Evolutionary conservation across 2,329 filamentous ascomycete species (phyloP), one percentile per base, ranked within the genome.

Genomic region (Colletotrichum aenigma): DNA sequence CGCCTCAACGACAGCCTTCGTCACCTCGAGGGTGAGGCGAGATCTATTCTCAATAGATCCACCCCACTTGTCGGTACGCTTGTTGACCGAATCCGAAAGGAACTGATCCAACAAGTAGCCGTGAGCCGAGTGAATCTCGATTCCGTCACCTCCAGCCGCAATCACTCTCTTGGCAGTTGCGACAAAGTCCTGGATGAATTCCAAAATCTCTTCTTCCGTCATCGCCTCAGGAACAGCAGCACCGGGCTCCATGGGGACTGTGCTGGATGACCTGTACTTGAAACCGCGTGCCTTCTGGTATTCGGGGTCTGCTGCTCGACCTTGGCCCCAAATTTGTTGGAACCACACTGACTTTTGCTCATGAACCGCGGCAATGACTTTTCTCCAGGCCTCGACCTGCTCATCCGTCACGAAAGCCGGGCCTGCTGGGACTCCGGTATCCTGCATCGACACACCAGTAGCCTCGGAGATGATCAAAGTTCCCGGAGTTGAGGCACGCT

Each of bases 51-150:
- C 85, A 69, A 89, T 84, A 15, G 82, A 84, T 4, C 89, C 89
- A 21, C 89, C 89, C 76, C 89, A 90, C 66, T 84, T 78, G 79
- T 91, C 89, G 2, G 87, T 90, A 28, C 89, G 84, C 66, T 84
- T 81, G 55, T 83, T 83, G 8, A 81, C 71, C 0, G 76, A 76
- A 60, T 81, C 79, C 0, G 85, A 89, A 3, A 90, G 84, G 81
- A 93, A 93, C 60, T 92, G 90, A 67, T 91, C 89, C 8, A 91
- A 83, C 3, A 93, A 81, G 77, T 92, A 93, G 1, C 90, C 89
- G 64, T 91, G 90, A 4, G 88, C 88, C 0, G 78, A 83, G 73
- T 87, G 84, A 26, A 85, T 81, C 77, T 94, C 93, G 71, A 94
- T 90, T 8, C 89, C 90, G 79, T 95, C 93, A 55, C 91, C 91